Conservation (phyloP, 371 early-diverging fungal species). For the Parasitella parasitica region DNA sequence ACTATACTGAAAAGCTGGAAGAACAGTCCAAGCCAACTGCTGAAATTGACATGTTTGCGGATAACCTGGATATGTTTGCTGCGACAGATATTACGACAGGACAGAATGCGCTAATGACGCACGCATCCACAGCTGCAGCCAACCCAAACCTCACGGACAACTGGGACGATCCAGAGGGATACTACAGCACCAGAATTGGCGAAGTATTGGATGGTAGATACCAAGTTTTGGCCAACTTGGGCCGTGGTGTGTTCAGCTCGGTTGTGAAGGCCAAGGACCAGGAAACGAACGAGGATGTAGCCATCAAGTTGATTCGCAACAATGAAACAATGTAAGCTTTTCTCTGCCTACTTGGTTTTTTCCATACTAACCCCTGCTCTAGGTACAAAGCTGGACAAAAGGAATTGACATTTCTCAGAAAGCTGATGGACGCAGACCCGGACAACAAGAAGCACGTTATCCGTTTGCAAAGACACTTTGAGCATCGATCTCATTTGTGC, state of each 20-base stretch:
- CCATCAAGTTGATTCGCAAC: constrained; percentile 93
- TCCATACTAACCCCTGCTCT: neutral
- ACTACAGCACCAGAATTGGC: constrained; percentile 89
- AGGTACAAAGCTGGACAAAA: constrained; percentile 91
- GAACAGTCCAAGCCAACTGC: constrained; percentile 4
- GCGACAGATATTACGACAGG: constrained; percentile 28
- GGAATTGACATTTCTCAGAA: constrained; percentile 85
- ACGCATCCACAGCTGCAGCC: constrained; percentile 18
- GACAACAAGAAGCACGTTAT: constrained; percentile 87
- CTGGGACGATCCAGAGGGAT: constrained; percentile 96
- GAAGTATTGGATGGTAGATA: constrained; percentile 85
- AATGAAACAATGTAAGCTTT: constrained; percentile 86
- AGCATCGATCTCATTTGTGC: constrained; percentile 89
- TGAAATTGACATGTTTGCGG: constrained; percentile 81
- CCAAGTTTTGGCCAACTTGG: constrained; percentile 79
- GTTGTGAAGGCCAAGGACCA: constrained; percentile 88
- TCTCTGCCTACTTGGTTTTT: neutral
- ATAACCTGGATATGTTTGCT: constrained; percentile 58
- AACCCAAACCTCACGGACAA: constrained; percentile 76
- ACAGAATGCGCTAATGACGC: constrained; percentile 19
- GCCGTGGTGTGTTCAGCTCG: constrained; percentile 93
- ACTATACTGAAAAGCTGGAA: constrained; percentile 54
- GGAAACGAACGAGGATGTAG: constrained; percentile 77
- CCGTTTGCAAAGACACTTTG: constrained; percentile 81
- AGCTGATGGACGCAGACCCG: constrained; percentile 81